phyloP scores from a whole-genome alignment of 176 grass and related monocot species.

The Cocos nucifera region DNA sequence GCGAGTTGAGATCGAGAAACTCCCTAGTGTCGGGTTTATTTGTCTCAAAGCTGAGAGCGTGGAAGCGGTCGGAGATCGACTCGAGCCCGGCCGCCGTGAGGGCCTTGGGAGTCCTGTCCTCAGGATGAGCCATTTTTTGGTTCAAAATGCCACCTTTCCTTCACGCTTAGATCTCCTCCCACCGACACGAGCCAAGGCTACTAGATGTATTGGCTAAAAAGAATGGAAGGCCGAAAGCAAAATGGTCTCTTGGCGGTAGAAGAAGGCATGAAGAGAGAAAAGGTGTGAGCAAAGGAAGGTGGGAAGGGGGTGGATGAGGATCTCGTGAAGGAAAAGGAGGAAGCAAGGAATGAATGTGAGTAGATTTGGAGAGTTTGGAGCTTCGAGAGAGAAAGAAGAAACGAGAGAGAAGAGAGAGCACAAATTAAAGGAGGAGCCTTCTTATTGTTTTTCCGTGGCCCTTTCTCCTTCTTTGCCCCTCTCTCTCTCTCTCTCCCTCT shows the following conservation, averaged over 20 bases:
- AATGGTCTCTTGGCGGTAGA: not conserved
- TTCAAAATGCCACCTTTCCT: slow-evolving; percentile 10
- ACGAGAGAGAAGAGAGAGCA: slow-evolving; percentile 1
- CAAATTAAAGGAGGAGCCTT: too few species aligned
- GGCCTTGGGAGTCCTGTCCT: not conserved
- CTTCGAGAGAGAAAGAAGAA: not conserved
- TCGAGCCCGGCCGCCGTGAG: slow-evolving; percentile 22
- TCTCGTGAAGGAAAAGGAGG: slow-evolving; percentile 35
- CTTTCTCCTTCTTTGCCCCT: too few species aligned
- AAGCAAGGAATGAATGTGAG: slow-evolving; percentile 50
- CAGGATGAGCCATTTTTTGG: slow-evolving; percentile 43
- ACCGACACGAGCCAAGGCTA: too few species aligned
- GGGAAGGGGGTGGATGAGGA: slow-evolving; percentile 22
- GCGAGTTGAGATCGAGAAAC: slow-evolving; percentile 41
- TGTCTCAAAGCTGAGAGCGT: slow-evolving; percentile 43
- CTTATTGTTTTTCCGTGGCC: too few species aligned
- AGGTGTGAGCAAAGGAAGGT: not conserved
- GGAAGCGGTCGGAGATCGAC: slow-evolving; percentile 49
- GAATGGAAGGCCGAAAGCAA: too few species aligned
- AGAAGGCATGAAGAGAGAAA: not conserved
- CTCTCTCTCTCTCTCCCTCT: too few species aligned
- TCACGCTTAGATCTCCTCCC: too few species aligned
- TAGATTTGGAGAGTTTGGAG: slow-evolving; percentile 32
- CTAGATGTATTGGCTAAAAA: too few species aligned
- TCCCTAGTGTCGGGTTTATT: slow-evolving; percentile 59